Base-by-base conservation (phyloP, 2,329 filamentous ascomycete genomes). In the Aspergillus hortae region DNA sequence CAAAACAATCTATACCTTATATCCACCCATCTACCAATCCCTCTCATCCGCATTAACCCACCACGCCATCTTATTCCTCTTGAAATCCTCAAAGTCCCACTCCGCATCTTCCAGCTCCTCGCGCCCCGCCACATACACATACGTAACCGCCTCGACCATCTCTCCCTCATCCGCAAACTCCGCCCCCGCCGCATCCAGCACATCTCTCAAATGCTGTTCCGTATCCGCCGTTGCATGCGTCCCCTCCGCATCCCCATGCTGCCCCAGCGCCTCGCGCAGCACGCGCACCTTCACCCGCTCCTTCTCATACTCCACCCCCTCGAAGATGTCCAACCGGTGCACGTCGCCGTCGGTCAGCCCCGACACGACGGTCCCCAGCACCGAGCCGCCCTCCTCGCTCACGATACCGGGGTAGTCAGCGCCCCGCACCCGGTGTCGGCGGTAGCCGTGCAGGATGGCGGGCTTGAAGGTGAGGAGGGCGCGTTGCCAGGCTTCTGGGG, bases 81-180 rank as follows among this genome's bases (percentile, higher is more conserved):
- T 83, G 67, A 96, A 97, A 56, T 88, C 84, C 44, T 86, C 84
- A 73, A 91, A 94, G 68, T 95, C 89, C 92, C 92, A 97, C 69
- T 96, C 91, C 19, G 75, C 71, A 30, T 81, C 76, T 69, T 95
- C 90, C 15, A 97, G 73, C 0, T 64, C 35, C 0, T 70, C 58
- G 14, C 74, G 68, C 1, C 74, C 56, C 12, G 66, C 68, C 42
- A 77, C 74, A 70, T 81, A 91, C 4, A 91, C 79, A 66, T 92
- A 92, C 11, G 84, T 83, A 47, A 80, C 75, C 2, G 85, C 80
- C 54, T 77, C 71, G 46, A 80, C 77, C 51, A 70, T 68, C 32
- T 68, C 65, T 23, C 54, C 63, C 57, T 78, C 73, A 45, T 78
- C 75, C 65, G 77, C 69, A 56, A 77, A 68, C 67, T 80, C 82